Conservation (phyloP, 2,329 filamentous ascomycete genomes). For the Aspergillus sp. region DNA sequence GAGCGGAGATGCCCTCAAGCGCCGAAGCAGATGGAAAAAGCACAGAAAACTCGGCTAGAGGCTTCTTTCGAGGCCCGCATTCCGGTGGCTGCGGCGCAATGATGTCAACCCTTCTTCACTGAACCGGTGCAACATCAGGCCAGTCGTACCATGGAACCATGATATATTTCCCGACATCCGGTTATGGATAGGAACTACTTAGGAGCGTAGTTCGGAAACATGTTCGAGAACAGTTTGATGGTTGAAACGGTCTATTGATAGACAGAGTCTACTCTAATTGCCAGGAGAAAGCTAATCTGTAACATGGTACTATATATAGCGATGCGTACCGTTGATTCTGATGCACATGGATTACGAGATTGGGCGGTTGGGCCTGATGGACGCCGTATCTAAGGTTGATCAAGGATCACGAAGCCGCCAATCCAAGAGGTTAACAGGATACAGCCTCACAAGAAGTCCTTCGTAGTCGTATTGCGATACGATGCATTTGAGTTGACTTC, state of each 20-base stretch:
- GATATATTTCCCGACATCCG: background rate
- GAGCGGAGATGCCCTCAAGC: background rate
- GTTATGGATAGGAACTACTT: background rate
- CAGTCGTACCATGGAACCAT: background rate
- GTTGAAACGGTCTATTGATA: background rate
- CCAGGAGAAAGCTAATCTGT: background rate
- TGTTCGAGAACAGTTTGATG: background rate
- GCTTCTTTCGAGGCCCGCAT: background rate
- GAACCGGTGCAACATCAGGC: background rate
- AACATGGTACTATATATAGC: background rate
- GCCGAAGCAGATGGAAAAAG: background rate
- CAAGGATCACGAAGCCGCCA: background rate
- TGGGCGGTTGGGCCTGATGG: too few species aligned
- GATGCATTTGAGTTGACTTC: background rate
- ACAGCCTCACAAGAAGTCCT: background rate
- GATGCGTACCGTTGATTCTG: background rate
- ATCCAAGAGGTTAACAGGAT: background rate
- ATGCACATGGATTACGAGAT: background rate
- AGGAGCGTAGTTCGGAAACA: background rate
- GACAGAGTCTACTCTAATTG: background rate
- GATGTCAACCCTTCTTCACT: background rate
- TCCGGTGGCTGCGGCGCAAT: background rate
- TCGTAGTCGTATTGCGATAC: background rate
- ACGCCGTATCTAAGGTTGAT: background rate
- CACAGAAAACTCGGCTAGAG: background rate